Percentiles rank a stretch among this genome's conserved stretches.
These are phyloP conservation scores for Xylaria palmicola DNA, from an alignment of 495 filamentous ascomycete species.

Conservation along the genomic window DNA sequence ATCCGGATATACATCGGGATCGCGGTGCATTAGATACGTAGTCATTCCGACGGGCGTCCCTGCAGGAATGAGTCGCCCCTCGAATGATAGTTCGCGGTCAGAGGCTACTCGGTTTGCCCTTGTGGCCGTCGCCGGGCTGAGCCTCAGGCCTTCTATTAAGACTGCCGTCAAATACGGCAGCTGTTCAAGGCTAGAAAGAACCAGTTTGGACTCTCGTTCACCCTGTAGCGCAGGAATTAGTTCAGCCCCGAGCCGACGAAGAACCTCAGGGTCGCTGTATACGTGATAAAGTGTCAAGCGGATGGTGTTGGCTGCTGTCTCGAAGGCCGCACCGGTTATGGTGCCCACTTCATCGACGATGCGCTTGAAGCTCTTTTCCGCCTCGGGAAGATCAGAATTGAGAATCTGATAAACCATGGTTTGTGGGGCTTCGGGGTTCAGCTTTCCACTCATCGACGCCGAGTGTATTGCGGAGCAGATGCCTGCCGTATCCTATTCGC, in stretches of 20 bases:
- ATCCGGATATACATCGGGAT: conserved; percentile 20
- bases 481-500: no score
- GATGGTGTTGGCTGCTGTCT: conserved; percentile 22
- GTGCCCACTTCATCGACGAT: conserved; percentile 21
- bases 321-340: conserved; percentile 23
- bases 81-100: conserved; percentile 36
- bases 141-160: conserved; percentile 35
- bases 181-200: conserved; percentile 23
- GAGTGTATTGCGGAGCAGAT: no score
- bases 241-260: conserved; percentile 16
- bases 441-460: no score
- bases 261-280: conserved; percentile 15
- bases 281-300: conserved; percentile 24
- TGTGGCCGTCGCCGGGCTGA: conserved; percentile 32
- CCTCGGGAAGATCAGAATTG: neutral
- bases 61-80: conserved; percentile 46
- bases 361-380: conserved; percentile 22
- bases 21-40: conserved; percentile 27
- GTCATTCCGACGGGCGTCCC: conserved; percentile 37
- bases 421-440: neutral
- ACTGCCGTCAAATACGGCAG: conserved; percentile 38
- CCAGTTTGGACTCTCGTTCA: neutral
- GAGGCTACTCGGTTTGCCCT: conserved; percentile 39
- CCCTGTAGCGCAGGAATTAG: conserved; percentile 9
- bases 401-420: neutral